phyloP scores from a whole-genome alignment of 495 filamentous ascomycete genomes.

The Penicillium angulare region DNA sequence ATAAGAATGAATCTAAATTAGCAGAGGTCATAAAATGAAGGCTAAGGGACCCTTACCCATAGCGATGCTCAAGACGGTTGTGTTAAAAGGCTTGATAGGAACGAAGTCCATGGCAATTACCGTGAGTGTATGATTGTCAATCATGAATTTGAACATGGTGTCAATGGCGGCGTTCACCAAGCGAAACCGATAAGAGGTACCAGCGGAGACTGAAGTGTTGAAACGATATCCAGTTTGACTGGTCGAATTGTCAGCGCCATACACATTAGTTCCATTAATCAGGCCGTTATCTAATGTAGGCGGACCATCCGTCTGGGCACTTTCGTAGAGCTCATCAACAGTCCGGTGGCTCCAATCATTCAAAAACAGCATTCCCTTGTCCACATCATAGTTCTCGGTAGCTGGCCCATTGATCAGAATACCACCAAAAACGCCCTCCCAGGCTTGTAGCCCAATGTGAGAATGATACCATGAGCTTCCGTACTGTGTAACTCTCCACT shows the following conservation, averaged over 20 bases:
- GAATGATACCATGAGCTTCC: slow-evolving; percentile 83
- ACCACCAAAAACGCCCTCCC: slow-evolving; percentile 32
- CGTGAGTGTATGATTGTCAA: slow-evolving; percentile 47
- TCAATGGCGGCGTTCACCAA: slow-evolving; percentile 48
- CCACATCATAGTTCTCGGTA: slow-evolving; percentile 64
- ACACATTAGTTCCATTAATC: slow-evolving; percentile 53
- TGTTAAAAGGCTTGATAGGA: slow-evolving; percentile 46
- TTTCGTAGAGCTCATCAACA: slow-evolving; percentile 17
- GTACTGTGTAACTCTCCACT: slow-evolving; percentile 69
- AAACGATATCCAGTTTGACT: slow-evolving; percentile 32
- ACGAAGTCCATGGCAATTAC: slow-evolving; percentile 51
- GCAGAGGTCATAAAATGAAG: slow-evolving; percentile 16
- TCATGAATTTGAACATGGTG: slow-evolving; percentile 36
- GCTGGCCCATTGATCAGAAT: slow-evolving; percentile 47
- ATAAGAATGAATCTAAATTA: slow-evolving; percentile 1
- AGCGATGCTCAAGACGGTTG: slow-evolving; percentile 47
- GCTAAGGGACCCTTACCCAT: slow-evolving; percentile 44
- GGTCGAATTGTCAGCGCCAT: slow-evolving; percentile 14
- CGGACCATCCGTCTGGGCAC: slow-evolving; percentile 12
- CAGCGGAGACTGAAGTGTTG: slow-evolving; percentile 34
- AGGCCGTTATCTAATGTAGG: slow-evolving; percentile 41
- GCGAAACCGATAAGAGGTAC: slow-evolving; percentile 48
- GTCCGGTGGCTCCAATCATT: slow-evolving; percentile 56
- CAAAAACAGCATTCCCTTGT: slow-evolving; percentile 56
- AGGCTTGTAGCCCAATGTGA: slow-evolving; percentile 63